A percentile compares a stretch with the other conserved stretches of the same genome.
phyloP scores from a whole-genome alignment of 2,329 filamentous ascomycete species.

The Paecilomyces formosus region DNA sequence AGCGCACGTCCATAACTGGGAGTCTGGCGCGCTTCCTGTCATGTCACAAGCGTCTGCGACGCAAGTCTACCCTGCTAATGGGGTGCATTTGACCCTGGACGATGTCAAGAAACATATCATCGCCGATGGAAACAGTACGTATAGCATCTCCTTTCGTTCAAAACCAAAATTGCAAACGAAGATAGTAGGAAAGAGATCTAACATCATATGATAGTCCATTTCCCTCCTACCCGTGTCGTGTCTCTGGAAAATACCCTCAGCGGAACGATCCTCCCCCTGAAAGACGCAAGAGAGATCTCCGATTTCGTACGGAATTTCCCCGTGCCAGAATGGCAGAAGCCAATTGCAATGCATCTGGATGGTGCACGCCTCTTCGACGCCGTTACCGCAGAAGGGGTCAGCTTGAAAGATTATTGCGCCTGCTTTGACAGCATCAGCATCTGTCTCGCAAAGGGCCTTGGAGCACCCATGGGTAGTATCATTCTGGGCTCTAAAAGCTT shows the following conservation, averaged over 20 bases:
- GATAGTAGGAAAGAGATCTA: neutral
- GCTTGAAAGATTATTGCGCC: constrained; percentile 20
- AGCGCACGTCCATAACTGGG: constrained; percentile 25
- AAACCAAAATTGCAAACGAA: neutral
- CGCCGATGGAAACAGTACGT: constrained; percentile 17
- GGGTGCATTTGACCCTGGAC: constrained; percentile 24
- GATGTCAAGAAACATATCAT: constrained; percentile 23
- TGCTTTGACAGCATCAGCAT: constrained; percentile 26
- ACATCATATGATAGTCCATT: constrained; percentile 13
- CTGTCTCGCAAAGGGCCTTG: constrained; percentile 25
- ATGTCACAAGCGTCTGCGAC: constrained; percentile 25
- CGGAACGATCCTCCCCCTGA: constrained; percentile 19
- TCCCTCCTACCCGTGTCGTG: constrained; percentile 22
- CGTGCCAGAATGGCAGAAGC: constrained; percentile 14
- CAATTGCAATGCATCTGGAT: constrained; percentile 23
- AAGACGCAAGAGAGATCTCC: constrained; percentile 21
- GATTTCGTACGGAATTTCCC: constrained; percentile 17
- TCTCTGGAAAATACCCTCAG: constrained; percentile 21
- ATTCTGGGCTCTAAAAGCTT: constrained; percentile 18
- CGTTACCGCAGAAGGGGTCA: constrained; percentile 15
- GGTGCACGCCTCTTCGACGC: constrained; percentile 24
- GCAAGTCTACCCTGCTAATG: constrained; percentile 22
- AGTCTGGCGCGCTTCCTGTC: constrained; percentile 20
- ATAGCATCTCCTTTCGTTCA: neutral
- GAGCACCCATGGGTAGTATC: constrained; percentile 25